Percentiles rank a stretch among this genome's conserved stretches.
phyloP scores from a whole-genome alignment of 2,329 filamentous ascomycete species.

The Fusarium compactum region DNA sequence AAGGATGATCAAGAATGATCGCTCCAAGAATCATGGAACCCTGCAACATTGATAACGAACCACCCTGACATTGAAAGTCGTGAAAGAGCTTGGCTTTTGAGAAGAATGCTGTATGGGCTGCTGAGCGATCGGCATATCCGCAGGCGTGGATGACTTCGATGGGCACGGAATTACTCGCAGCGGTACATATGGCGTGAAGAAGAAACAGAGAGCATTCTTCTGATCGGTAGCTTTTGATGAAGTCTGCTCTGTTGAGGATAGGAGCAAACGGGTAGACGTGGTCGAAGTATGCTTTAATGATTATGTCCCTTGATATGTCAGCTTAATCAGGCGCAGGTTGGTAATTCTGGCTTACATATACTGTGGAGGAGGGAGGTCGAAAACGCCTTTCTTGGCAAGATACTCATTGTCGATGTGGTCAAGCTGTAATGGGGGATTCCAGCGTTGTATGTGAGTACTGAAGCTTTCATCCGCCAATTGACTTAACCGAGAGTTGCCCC shows the following conservation, averaged over 20 bases:
- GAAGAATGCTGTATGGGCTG: constrained; percentile 27
- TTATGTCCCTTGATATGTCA: constrained; percentile 1
- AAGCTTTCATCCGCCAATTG: neutral
- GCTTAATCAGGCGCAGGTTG: neutral
- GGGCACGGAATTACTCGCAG: constrained; percentile 1
- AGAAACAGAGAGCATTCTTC: constrained; percentile 29
- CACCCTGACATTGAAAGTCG: constrained; percentile 29
- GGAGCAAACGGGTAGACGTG: constrained; percentile 30
- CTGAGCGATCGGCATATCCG: constrained; percentile 15
- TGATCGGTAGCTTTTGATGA: constrained; percentile 14
- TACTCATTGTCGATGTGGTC: constrained; percentile 33
- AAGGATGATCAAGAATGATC: constrained; percentile 24
- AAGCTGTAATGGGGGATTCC: constrained; percentile 8
- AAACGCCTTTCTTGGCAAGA: constrained; percentile 34
- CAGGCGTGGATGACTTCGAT: constrained; percentile 22
- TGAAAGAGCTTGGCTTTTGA: constrained; percentile 37
- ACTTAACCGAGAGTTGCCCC: neutral
- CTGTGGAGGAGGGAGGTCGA: constrained; percentile 20
- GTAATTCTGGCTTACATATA: constrained; percentile 1
- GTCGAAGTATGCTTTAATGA: constrained; percentile 33
- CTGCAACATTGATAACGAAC: constrained; percentile 20
- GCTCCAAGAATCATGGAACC: constrained; percentile 26
- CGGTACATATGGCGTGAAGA: constrained; percentile 8
- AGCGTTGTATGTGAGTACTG: constrained; percentile 8
- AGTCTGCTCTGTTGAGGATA: constrained; percentile 15